Conservation (phyloP, 1,139 yeast species). For the Zygotorulaspora mrakii region DNA sequence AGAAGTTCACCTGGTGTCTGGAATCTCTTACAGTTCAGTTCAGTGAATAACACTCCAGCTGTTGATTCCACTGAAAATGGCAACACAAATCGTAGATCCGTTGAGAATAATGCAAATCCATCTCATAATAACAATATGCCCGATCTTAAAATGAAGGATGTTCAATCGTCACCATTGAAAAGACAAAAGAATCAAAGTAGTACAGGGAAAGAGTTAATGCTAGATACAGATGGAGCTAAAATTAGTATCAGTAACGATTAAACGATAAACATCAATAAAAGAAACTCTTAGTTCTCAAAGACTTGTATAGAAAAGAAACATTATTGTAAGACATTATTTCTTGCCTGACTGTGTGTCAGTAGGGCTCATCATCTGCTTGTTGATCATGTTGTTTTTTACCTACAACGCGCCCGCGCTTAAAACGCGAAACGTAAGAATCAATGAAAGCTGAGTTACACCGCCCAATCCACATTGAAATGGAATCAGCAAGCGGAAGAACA, state of each 20-base stretch:
- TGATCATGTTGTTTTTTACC: no score
- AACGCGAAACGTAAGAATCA: no score
- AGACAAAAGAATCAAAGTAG: constrained; percentile 12
- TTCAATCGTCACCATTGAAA: constrained; percentile 23
- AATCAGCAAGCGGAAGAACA: neutral
- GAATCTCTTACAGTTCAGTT: constrained; percentile 74
- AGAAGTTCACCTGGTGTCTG: constrained; percentile 64
- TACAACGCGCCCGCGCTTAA: no score
- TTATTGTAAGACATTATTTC: neutral
- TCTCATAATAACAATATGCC: constrained; percentile 8
- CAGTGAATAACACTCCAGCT: constrained; percentile 40
- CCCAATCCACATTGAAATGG: no score
- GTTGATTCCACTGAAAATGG: constrained; percentile 13
- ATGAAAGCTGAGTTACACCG: no score
- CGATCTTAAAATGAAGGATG: constrained; percentile 13
- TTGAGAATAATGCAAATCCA: constrained; percentile 6
- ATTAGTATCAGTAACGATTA: constrained; percentile 29
- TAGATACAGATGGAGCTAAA: constrained; percentile 35
- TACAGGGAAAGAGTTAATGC: constrained; percentile 21
- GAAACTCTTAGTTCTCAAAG: neutral
- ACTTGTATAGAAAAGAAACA: constrained; percentile 1
- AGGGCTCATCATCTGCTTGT: no score
- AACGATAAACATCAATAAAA: constrained; percentile 1
- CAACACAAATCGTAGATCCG: constrained; percentile 3
- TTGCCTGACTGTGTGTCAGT: no score